Conservation (phyloP, 768 basidiomycete genomes). For the Hemileccinum impolitum region DNA sequence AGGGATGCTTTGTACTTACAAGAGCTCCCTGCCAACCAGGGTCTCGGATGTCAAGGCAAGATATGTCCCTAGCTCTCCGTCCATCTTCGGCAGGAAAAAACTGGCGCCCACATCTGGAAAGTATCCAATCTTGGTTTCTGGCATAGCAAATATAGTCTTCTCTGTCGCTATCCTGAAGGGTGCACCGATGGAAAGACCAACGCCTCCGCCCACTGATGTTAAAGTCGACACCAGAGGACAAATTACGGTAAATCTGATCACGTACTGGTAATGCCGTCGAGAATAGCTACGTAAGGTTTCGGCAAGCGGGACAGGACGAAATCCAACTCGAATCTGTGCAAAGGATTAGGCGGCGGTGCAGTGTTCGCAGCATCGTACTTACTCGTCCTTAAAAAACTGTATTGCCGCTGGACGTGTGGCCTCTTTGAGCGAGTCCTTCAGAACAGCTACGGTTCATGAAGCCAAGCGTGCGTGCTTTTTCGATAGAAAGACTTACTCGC, state of each 20-base stretch:
- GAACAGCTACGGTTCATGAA: conserved; percentile 44
- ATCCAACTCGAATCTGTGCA: conserved; percentile 73
- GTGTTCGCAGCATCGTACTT: conserved; percentile 32
- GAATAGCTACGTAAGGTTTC: conserved; percentile 88
- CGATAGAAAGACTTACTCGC: conserved; percentile 52
- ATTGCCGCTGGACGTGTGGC: conserved; percentile 61
- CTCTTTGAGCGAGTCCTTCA: conserved; percentile 47
- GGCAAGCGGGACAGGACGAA: conserved; percentile 62
- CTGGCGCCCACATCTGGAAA: conserved; percentile 92
- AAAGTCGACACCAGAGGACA: conserved; percentile 3
- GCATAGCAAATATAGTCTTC: conserved; percentile 91
- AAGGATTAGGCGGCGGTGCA: conserved; percentile 8
- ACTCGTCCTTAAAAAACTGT: conserved; percentile 90
- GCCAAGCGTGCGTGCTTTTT: conserved; percentile 1
- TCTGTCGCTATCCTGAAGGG: conserved; percentile 93
- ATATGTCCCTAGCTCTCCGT: conserved; percentile 93
- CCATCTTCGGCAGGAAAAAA: conserved; percentile 84
- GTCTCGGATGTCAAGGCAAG: conserved; percentile 78
- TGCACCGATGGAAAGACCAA: conserved; percentile 80
- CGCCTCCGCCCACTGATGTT: conserved; percentile 87
- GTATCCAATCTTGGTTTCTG: conserved; percentile 91
- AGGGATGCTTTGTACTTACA: conserved; percentile 49
- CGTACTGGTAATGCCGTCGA: conserved; percentile 92
- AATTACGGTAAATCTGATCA: conserved; percentile 6
- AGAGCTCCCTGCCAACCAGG: conserved; percentile 76